Base-by-base conservation (phyloP, 345 rosid genomes). In the Corchorus olitorius region DNA sequence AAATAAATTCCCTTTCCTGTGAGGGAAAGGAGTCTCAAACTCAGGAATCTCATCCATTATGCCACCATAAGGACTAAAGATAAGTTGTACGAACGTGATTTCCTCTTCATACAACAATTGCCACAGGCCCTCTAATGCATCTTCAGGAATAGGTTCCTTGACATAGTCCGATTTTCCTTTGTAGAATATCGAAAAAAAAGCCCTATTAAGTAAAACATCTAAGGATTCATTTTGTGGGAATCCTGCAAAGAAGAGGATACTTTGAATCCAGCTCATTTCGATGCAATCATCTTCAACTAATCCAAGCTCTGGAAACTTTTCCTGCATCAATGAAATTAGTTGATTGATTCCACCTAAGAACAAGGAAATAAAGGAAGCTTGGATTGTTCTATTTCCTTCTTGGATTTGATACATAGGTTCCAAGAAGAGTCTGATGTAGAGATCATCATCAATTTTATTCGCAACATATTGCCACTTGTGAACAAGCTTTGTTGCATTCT, bases 211-310 rank as follows among this genome's bases (percentile, higher is more conserved):
- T 22, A 55, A 55, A n/a, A 55, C 2, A 55, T n/a, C 59, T 55
- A 55, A 55, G 9, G 59, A 8, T 55, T 55, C 27, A 55, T 22
- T 55, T 55, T 55, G 59, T 55, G 27, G 22, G 59, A 55, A 17
- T 2, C 16, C 27, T 55, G 59, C 22, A n/a, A 55, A 55, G 27
- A 17, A 55, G 59, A n/a, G 59, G 59, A 55, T 6, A 55, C 59
- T 55, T 8, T 87, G 81, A 19, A 88, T 76, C 97, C 97, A 92
- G 52, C 82, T 74, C 87, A 80, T 81, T 27, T 90, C 92, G 5
- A 52, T 48, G 67, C 94, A 90, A 39, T 80, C 70, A 22, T 83
- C 78, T 33, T 78, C 80, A 60, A 70, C 77, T 2, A 91, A 17
- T 4, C 87, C 89, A 75, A 92, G 17, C 9, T 86, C 86, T 13